Conservation (phyloP, 768 basidiomycete species). For the Leccinum boreale region DNA sequence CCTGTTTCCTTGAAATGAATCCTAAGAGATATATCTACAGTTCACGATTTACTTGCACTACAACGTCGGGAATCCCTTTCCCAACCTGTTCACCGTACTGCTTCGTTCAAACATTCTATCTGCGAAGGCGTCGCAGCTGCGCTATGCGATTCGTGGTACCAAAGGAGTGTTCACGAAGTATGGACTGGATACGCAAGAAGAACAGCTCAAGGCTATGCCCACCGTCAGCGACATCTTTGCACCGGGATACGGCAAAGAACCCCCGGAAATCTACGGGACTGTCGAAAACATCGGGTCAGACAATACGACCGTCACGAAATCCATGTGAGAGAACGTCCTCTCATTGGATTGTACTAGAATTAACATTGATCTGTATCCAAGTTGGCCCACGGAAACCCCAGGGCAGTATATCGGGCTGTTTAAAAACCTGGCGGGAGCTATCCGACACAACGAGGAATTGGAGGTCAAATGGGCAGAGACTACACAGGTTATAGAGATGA, state of each 20-base stretch:
- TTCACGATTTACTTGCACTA: slow-evolving; percentile 57
- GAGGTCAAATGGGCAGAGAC: slow-evolving; percentile 75
- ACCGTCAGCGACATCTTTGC: slow-evolving; percentile 44
- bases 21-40: slow-evolving; percentile 22
- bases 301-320: slow-evolving; percentile 31
- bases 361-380: slow-evolving; percentile 28
- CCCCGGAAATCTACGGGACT: slow-evolving; percentile 58
- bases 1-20: not conserved
- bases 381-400: slow-evolving; percentile 59
- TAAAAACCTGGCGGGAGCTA: slow-evolving; percentile 61
- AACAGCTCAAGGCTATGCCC: slow-evolving; percentile 59
- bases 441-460: slow-evolving; percentile 50
- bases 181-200: slow-evolving; percentile 79
- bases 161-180: slow-evolving; percentile 71
- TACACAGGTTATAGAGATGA: slow-evolving; percentile 66
- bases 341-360: slow-evolving; percentile 19
- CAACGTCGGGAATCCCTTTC: slow-evolving; percentile 34
- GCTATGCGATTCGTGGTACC: slow-evolving; percentile 71
- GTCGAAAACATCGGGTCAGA: slow-evolving; percentile 54
- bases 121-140: slow-evolving; percentile 59
- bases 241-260: slow-evolving; percentile 55
- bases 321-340: slow-evolving; percentile 30
- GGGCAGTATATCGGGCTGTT: slow-evolving; percentile 63
- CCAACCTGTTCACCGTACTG: slow-evolving; percentile 61
- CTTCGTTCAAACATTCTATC: slow-evolving; percentile 70